Evolutionary conservation across 176 grass and related monocot species (phyloP), one percentile per base, ranked within the genome.

Genomic region (Lolium multiflorum): DNA sequence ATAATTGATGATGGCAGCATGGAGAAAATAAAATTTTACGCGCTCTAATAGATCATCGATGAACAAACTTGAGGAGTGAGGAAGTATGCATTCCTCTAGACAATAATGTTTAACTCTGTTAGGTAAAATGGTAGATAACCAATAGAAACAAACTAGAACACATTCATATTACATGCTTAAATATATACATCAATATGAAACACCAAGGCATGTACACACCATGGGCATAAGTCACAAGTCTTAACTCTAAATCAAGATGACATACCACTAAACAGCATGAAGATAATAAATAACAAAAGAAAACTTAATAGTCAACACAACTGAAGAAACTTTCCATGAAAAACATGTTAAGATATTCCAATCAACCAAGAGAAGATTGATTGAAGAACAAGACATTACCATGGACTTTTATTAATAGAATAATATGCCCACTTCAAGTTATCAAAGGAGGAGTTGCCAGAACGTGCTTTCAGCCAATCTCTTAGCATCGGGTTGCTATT

Each of bases 401-500:
- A 98, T 81, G 96, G 93, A 79, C 93, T 92, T 81, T 95, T 98
- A 78, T 98, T 98, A 86, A 98, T 98, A 55, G 91, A 90, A 91
- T 91, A 95, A 87, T 98, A 98, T 16, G 81, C 39, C 93, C 93
- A 98, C 85, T 98, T 98, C 84, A 98, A 85, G 44, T 31, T 83
- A 94, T 93, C 88, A 64, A 95, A 74, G 28, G 81, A 69, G 84
- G 96, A 98, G 59, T 81, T 86, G 62, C 87, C 88, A 15, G 93
- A 91, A 51, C 35, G 86, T 77, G 84, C 81, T 89, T 94, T 98
- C 41, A 95, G 75, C 93, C 93, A 98, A 48, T 98, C 93, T 88
- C 93, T 94, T 46, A 98, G 78, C 59, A 38, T 41, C 25, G n/a
- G 76, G 88, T 98, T 98, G 76, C 77, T 92, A 88, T 86, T 70